Evolutionary conservation across 192 early-diverging fungal genomes (phyloP).

Genomic region (Coemansia sp.): DNA sequence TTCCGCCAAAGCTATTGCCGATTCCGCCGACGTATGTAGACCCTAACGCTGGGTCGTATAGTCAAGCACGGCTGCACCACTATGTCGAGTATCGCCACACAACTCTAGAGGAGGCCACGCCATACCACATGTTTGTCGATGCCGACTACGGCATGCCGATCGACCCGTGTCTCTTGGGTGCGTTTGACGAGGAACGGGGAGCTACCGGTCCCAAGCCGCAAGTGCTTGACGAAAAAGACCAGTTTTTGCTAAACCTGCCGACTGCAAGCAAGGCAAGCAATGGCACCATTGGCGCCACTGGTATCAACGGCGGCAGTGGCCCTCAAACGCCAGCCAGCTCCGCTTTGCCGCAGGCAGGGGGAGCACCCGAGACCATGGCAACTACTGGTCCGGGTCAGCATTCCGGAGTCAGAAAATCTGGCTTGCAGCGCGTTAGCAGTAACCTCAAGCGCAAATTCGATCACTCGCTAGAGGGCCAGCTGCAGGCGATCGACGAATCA

Average conservation of each 20-base stretch:
- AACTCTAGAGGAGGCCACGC: constrained; percentile 55
- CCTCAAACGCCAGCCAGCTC: background rate
- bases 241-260: constrained; percentile 50
- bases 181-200: constrained; percentile 49
- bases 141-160: constrained; percentile 60
- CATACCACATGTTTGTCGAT: constrained; percentile 57
- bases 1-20: constrained; percentile 60
- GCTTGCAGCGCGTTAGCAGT: constrained; percentile 15
- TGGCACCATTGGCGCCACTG: background rate
- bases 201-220: constrained; percentile 10
- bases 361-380: background rate
- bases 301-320: background rate
- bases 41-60: constrained; percentile 50
- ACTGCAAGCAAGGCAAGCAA: background rate
- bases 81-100: constrained; percentile 57
- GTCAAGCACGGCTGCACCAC: constrained; percentile 52
- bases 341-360: background rate
- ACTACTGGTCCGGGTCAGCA: background rate
- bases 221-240: constrained; percentile 50
- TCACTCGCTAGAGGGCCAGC: constrained; percentile 48
- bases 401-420: background rate
- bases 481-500: constrained; percentile 52
- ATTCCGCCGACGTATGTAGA: constrained; percentile 58
- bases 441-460: constrained; percentile 38
- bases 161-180: constrained; percentile 53